A percentile compares a stretch with the other conserved stretches of the same genome.
Conservation (phyloP, 345 rosid genomes). For the Punica granatum region DNA sequence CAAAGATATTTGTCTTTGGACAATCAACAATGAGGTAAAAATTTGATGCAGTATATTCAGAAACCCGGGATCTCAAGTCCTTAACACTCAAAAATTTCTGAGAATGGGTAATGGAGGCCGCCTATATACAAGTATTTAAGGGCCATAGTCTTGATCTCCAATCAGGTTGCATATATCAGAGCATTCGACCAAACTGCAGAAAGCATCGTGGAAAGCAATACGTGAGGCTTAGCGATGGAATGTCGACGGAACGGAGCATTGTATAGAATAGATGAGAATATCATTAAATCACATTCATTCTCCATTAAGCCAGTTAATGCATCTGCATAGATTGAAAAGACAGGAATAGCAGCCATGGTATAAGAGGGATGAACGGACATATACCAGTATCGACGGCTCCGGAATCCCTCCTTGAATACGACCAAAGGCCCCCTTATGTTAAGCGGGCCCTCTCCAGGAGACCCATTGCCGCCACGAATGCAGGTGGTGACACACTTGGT, state of each 20-base stretch:
- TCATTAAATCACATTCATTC: too few relatives aligned
- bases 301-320: too few relatives aligned
- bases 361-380: not conserved
- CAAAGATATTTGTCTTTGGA: not conserved
- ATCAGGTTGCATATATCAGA: conserved; percentile 86
- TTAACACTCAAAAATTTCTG: not conserved
- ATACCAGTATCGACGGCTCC: conserved; percentile 85
- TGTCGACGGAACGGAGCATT: too few relatives aligned
- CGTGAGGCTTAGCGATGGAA: not conserved
- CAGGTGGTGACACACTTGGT: conserved; percentile 74
- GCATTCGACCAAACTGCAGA: conserved; percentile 84
- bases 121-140: conserved; percentile 17
- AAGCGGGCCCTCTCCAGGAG: conserved; percentile 79
- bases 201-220: not conserved
- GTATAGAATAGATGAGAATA: too few relatives aligned
- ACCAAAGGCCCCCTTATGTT: conserved; percentile 70
- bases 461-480: conserved; percentile 72
- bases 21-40: not conserved
- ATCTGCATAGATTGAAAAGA: too few relatives aligned
- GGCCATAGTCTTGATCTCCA: conserved; percentile 68
- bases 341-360: not conserved
- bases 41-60: not conserved
- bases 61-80: not conserved
- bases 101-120: not conserved
- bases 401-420: conserved; percentile 85